Base-by-base conservation (phyloP, 768 basidiomycete species). In the Mycena belliarum region DNA sequence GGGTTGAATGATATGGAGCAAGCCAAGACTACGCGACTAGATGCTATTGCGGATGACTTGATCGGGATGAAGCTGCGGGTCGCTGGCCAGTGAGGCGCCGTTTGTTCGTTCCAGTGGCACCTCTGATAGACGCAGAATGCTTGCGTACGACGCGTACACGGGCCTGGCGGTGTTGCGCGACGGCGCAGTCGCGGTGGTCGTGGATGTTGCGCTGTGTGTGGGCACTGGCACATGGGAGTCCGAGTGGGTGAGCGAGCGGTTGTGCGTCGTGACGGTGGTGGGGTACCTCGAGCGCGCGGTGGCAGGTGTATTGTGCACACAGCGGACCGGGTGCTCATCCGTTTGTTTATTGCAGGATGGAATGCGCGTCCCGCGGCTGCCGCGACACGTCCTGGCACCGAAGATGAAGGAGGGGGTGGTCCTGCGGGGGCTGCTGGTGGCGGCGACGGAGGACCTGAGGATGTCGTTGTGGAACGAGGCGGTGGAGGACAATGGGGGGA, bases 61-160 rank as follows among this genome's bases (percentile, higher is more conserved):
- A 63, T 75, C 44, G 82, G 82, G 44, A 73, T 71, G 52, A 88
- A 88, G 71, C 61, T 88, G 59, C 76, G 85, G 55, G 70, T 88
- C 45, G 81, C 82, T 24, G 86, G 85, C 63, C 74, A 82, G 86
- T 87, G 69, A 56, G 79, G n/a, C n/a, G n/a, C n/a, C 67, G 55
- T 12, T 28, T 47, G 43, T 32, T 53, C 29, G n/a, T n/a, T n/a
- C n/a, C n/a, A n/a, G n/a, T n/a, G n/a, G n/a, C n/a, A n/a, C n/a
- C n/a, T n/a, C n/a, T n/a, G 6, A 32, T 32, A 32, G 12, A 32
- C 29, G 35, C 44, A 89, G 87, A 65, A 74, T 88, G 61, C 75
- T 86, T 33, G 74, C 78, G 28, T 86, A 86, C 66, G 84, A 88
- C 59, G 71, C 74, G 15, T 63, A 69, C 10, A 78, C 76, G 37